phyloP scores from a whole-genome alignment of 495 filamentous ascomycete genomes.

The Barbatosphaeria neglecta region DNA sequence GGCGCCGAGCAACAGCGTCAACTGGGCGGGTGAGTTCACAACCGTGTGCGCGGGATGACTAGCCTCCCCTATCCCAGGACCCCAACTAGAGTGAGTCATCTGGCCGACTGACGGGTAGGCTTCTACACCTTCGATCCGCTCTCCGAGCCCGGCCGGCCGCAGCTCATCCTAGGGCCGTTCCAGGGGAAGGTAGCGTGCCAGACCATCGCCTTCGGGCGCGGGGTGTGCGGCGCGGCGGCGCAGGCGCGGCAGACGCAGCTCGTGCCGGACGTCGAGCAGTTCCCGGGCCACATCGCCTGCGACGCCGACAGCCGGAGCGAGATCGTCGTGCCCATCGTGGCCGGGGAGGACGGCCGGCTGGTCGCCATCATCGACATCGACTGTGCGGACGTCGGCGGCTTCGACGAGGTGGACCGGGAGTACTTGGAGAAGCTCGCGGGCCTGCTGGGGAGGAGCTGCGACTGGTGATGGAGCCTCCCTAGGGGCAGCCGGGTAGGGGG shows the following conservation, averaged over 20 bases:
- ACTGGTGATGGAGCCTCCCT: slow-evolving; percentile 55
- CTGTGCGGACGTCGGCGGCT: slow-evolving; percentile 57
- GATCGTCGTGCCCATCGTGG: slow-evolving; percentile 77
- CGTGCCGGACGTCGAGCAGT: slow-evolving; percentile 61
- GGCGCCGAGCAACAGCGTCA: slow-evolving; percentile 57
- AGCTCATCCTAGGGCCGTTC: slow-evolving; percentile 76
- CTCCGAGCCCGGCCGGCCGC: slow-evolving; percentile 27
- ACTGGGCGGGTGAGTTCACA: slow-evolving; percentile 70
- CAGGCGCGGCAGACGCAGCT: slow-evolving; percentile 50
- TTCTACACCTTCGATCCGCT: slow-evolving; percentile 73
- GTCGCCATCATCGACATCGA: slow-evolving; percentile 86
- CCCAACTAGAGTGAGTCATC: neutral
- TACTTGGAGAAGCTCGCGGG: slow-evolving; percentile 59
- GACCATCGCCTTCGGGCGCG: slow-evolving; percentile 64
- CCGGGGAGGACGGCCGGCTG: slow-evolving; percentile 27
- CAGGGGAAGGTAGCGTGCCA: slow-evolving; percentile 84
- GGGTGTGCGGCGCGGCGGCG: slow-evolving; percentile 78
- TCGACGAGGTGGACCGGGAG: slow-evolving; percentile 61
- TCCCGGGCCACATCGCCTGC: slow-evolving; percentile 87
- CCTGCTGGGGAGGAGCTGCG: slow-evolving; percentile 54
- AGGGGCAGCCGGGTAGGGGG: no score
- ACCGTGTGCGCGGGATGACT: no score
- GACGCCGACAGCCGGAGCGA: slow-evolving; percentile 75
- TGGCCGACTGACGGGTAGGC: slow-evolving; percentile 17
- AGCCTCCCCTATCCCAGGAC: neutral